Evolutionary conservation across 805 yeast species (phyloP), one percentile per base, ranked within the genome.

Genomic region (Barnettozyma pratensis): DNA sequence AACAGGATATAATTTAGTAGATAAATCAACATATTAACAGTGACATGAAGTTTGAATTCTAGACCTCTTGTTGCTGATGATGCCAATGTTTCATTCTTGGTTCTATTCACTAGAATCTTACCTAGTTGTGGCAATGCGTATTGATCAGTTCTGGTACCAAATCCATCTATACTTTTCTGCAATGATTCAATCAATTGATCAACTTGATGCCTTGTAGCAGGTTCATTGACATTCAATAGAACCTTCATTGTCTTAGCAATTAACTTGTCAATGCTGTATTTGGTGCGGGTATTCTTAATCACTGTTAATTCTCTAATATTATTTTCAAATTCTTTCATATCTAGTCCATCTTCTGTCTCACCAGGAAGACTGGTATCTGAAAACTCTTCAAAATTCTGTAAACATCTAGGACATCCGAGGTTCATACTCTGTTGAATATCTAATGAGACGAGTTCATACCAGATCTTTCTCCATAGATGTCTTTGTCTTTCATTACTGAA

Each of bases 381-480:
- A 45, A 70, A 71, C 46, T 67, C 70, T 10, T 63, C 60, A 38
- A 70, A 56, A 37, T 67, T 68, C 43, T 70, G 67, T 32, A 71
- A 51, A 14, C 68, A 53, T 49, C 74, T 62, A 14, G 72, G 71
- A 28, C 71, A 64, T 3, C 75, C 80, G 26, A 69, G 49, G 6
- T 71, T 65, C 44, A 74, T 62, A 29, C 72, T 66, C 53, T 73
- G 77, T 40, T 68, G 64, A 6, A 67, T 68, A 58, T 75, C 79
- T 29, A 71, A 58, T 6, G 71, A 64, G 4, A 66, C 61, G 31
- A 79, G 60, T 25, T 71, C 73, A 60, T 64, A 72, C 87, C 87
- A 81, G 1, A 79, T 68, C 54, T 81, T 81, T 52, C 87, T 67
- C 74, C 83, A 71, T 7, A 80, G 62, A 52, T 79, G 79, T 47